Percentiles rank a stretch among this genome's conserved stretches.
phyloP scores from a whole-genome alignment of 495 filamentous ascomycete species.

The Xylaria nigripes region DNA sequence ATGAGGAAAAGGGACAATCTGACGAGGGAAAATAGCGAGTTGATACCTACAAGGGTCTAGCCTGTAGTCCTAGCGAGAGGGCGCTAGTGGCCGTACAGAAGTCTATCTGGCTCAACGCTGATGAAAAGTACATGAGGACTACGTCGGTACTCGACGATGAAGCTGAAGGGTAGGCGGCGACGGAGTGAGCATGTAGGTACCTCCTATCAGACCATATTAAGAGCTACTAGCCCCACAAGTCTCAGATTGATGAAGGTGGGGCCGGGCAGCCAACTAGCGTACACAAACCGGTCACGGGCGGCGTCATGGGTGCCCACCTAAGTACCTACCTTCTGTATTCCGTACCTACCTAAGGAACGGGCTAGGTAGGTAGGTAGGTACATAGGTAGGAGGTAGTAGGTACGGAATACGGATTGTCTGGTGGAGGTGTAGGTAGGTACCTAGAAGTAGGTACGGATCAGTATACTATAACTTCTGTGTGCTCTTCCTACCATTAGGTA shows the following conservation, averaged over 20 bases:
- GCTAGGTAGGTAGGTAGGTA: too few species aligned
- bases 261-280: constrained; percentile 1
- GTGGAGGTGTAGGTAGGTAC: too few species aligned
- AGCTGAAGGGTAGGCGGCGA: neutral
- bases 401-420: too few species aligned
- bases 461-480: too few species aligned
- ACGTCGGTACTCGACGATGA: neutral
- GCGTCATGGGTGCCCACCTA: constrained; percentile 9
- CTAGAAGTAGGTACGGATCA: too few species aligned
- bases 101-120: neutral
- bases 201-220: neutral
- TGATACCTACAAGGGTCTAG: constrained; percentile 1
- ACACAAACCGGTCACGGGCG: constrained; percentile 6
- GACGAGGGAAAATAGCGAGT: constrained; percentile 9
- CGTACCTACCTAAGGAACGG: too few species aligned
- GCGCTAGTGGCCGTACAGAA: too few species aligned
- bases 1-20: constrained; percentile 13
- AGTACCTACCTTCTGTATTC: too few species aligned
- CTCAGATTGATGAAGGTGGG: constrained; percentile 10
- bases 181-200: neutral
- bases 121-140: constrained; percentile 2
- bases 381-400: too few species aligned
- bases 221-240: constrained; percentile 1
- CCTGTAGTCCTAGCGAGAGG: constrained; percentile 2
- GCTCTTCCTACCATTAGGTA: too few species aligned